Base-by-base conservation (phyloP, 352 stramenopile genomes). In the Globisporangium radiosum region DNA sequence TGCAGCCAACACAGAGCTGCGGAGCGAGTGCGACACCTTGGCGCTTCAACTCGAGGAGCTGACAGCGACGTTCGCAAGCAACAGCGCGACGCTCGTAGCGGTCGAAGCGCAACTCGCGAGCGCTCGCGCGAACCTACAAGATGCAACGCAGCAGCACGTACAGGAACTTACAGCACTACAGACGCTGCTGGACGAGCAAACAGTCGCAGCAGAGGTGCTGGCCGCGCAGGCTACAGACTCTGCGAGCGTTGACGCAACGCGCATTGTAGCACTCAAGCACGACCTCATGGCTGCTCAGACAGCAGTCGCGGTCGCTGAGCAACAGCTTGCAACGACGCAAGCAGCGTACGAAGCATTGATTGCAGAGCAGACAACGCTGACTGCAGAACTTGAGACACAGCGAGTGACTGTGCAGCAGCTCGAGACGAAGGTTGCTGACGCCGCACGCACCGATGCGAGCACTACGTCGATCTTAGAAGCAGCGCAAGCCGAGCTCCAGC, bases 11-110 rank as follows among this genome's bases (percentile, higher is more conserved):
- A 48, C 47, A 5, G 42, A 37, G 9, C 45, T 60, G 17, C 55
- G 52, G 25, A 14, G 7, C 9, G 55, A 60, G 15, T 38, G 25
- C 45, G 47, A 60, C 17, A 7, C 36, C 17, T 39, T 42, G 15
- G n/a, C 66, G 11, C 11, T 17, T 19, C 38, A 66, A 7, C 43
- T 70, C 25, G 42, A 55, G 5, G 37, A 40, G 9, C 54, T 66
- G 7, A 25, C 52, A 60, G 50, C 39, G 4, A 54, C 57, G 11
- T 37, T 64, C 17, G 19, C 15, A 5, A 17, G 11, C n/a, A 14
- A 2, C 43, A 14, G n/a, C 11, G 43, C 43, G 11, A 17, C 9
- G 43, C 43, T 47, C 43, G 43, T 14, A 36, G 7, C 7, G 6
- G 7, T 36, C 17, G 45, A 50, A 19, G 45, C 5, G 45, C 11